Conservation (phyloP, 2,329 filamentous ascomycete genomes). For the Beauveria bassiana region DNA sequence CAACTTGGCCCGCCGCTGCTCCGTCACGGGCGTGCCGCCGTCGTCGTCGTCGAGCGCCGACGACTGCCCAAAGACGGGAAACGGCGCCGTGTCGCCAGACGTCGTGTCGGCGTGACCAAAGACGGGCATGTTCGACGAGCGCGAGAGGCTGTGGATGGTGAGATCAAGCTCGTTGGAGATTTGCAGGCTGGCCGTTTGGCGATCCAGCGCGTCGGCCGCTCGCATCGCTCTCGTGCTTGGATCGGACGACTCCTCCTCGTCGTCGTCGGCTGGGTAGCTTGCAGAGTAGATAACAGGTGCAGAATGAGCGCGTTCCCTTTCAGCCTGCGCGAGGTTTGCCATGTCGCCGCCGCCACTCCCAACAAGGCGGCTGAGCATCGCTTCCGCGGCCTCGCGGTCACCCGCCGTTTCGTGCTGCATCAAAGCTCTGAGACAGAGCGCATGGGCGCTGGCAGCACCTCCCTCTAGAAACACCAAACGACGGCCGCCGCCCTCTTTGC, state of each 20-base stretch:
- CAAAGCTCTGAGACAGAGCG: slow-evolving; percentile 47
- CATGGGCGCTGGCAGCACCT: slow-evolving; percentile 46
- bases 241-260: slow-evolving; percentile 23
- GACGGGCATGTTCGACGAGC: slow-evolving; percentile 44
- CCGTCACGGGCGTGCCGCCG: background rate
- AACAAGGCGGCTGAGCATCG: slow-evolving; percentile 42
- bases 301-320: background rate
- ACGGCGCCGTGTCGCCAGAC: slow-evolving; percentile 36
- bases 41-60: background rate
- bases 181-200: slow-evolving; percentile 47
- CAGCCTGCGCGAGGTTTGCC: slow-evolving; percentile 24
- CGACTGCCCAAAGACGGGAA: slow-evolving; percentile 38
- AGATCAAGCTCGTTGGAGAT: slow-evolving; percentile 41
- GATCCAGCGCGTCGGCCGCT: slow-evolving; percentile 50
- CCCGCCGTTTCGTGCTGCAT: slow-evolving; percentile 44
- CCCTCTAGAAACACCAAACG: slow-evolving; percentile 52
- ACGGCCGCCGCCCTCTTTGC: slow-evolving; percentile 33
- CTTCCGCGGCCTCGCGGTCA: slow-evolving; percentile 40
- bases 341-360: slow-evolving; percentile 44
- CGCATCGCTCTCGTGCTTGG: slow-evolving; percentile 49
- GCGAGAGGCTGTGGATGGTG: slow-evolving; percentile 29
- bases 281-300: background rate
- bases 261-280: background rate
- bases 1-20: background rate
- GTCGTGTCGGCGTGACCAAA: slow-evolving; percentile 34